phyloP scores from a whole-genome alignment of 257 asterid genomes.

The Anisodus acutangulus region DNA sequence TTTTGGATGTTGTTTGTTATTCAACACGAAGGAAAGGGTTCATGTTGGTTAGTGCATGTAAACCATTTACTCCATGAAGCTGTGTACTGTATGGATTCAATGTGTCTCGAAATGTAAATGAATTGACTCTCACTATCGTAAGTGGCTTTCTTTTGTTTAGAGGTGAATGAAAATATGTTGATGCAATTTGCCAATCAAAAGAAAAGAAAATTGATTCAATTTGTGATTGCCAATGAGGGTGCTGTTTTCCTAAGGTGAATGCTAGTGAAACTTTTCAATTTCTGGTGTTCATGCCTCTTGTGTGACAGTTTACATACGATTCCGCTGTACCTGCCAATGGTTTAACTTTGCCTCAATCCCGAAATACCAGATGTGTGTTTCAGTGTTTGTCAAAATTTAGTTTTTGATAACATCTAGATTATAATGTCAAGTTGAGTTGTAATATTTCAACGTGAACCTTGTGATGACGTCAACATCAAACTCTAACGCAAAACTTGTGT shows the following conservation, averaged over 20 bases:
- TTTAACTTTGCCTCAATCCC: background rate
- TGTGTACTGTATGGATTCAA: background rate
- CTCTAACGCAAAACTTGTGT: background rate
- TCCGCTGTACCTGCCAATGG: background rate
- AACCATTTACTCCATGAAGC: constrained; percentile 16
- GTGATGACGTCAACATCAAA: background rate
- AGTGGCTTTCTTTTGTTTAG: background rate
- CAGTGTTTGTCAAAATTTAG: background rate
- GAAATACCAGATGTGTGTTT: background rate
- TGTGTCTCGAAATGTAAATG: background rate
- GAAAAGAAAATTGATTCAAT: background rate
- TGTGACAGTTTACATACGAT: background rate
- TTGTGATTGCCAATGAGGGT: background rate
- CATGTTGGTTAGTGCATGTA: background rate
- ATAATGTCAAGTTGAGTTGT: background rate
- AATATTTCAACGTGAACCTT: background rate
- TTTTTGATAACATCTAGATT: background rate
- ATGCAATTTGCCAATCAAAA: background rate
- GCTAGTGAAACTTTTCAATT: background rate
- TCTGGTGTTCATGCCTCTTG: background rate
- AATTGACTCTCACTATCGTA: background rate
- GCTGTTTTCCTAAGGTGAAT: background rate
- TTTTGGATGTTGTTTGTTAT: background rate
- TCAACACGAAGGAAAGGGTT: background rate
- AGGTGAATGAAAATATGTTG: background rate